phyloP scores from a whole-genome alignment of 805 yeast genomes.

The Yarrowia yakushimensis region DNA sequence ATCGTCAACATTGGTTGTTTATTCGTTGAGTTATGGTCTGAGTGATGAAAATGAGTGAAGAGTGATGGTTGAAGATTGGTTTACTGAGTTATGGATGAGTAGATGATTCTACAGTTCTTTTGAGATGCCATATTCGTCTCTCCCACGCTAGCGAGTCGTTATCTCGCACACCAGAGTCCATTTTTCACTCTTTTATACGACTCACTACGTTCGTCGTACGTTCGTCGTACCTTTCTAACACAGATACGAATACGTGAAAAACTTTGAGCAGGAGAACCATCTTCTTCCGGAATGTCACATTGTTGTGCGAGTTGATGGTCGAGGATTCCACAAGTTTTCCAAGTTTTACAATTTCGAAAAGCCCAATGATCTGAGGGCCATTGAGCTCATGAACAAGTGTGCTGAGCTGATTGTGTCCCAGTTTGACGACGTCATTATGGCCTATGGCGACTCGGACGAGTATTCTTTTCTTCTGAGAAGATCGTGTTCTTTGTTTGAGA shows the following conservation, averaged over 20 bases:
- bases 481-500: slow-evolving; percentile 66
- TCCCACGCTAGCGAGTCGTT: too few species aligned
- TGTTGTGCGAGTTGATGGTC: slow-evolving; percentile 85
- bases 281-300: slow-evolving; percentile 79
- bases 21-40: too few species aligned
- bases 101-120: too few species aligned
- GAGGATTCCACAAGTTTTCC: slow-evolving; percentile 88
- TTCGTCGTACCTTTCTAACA: too few species aligned
- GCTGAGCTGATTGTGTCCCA: slow-evolving; percentile 62
- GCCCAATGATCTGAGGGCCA: slow-evolving; percentile 81
- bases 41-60: too few species aligned
- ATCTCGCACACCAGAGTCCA: too few species aligned
- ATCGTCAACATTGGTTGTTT: too few species aligned
- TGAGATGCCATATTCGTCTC: too few species aligned
- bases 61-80: too few species aligned
- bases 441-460: slow-evolving; percentile 96
- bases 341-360: slow-evolving; percentile 68
- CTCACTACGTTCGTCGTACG: too few species aligned
- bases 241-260: slow-evolving; percentile 78
- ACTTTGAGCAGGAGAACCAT: slow-evolving; percentile 68
- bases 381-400: slow-evolving; percentile 75
- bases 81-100: too few species aligned
- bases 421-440: slow-evolving; percentile 70
- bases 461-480: slow-evolving; percentile 68
- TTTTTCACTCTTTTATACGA: too few species aligned